Evolutionary conservation across 1,139 yeast species (phyloP).

Genomic region (Debaryomyces subglobosus): DNA sequence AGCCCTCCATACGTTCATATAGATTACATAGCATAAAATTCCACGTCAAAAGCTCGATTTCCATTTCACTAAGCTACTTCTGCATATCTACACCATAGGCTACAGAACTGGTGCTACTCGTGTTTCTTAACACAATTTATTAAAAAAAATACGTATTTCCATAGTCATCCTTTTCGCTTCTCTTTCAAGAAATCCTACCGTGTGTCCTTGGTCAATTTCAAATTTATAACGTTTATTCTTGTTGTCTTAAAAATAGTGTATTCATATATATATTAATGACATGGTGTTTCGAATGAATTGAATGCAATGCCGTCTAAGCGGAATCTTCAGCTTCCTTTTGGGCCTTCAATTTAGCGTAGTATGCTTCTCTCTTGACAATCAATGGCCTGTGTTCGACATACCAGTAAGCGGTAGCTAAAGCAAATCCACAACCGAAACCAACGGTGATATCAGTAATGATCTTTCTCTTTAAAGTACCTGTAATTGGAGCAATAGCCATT

Average conservation of each 20-base stretch:
- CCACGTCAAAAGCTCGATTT: neutral
- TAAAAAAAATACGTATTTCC: neutral
- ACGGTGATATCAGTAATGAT: conserved; percentile 77
- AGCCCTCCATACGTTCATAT: neutral
- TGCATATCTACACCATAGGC: neutral
- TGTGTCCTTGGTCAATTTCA: neutral
- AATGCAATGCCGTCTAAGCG: conserved; percentile 6
- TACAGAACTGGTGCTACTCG: neutral
- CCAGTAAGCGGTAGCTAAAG: conserved; percentile 38
- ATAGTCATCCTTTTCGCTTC: neutral
- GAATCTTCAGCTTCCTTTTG: conserved; percentile 72
- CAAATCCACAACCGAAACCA: conserved; percentile 56
- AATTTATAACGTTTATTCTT: neutral
- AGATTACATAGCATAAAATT: neutral
- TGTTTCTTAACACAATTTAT: neutral
- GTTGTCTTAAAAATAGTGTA: neutral
- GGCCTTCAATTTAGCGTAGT: conserved; percentile 74
- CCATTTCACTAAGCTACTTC: neutral
- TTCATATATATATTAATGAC: conserved; percentile 2
- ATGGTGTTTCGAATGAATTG: conserved; percentile 3
- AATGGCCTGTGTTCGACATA: conserved; percentile 62
- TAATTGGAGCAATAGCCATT: conserved; percentile 90
- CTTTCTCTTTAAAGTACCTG: conserved; percentile 82
- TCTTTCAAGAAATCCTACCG: neutral
- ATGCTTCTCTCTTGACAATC: conserved; percentile 79